Base-by-base conservation (phyloP, 768 basidiomycete species). In the Postia placenta region DNA sequence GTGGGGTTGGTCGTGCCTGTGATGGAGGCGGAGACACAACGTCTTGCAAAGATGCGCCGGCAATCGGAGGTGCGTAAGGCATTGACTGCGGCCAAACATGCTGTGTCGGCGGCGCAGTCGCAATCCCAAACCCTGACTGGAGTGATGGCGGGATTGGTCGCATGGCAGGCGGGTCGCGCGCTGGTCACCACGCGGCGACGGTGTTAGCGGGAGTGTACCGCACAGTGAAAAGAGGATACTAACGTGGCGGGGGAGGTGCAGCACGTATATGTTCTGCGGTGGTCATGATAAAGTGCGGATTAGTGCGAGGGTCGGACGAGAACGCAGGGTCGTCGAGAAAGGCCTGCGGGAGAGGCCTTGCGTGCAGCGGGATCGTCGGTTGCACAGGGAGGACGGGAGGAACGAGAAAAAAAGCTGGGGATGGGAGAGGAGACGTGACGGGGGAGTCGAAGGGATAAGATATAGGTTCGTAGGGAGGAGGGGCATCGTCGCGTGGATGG, bases 241-340 rank as follows among this genome's bases (percentile, higher is more conserved):
- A 28, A 59, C 43, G 39, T 51, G 43, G 30, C 48, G 50, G 33
- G 45, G 48, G 6, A 47, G 45, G 53, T 47, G 55, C 33, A 38
- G 44, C 22, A 45, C 44, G 25, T 51, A 63, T 60, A 49, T 60
- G 55, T 47, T 61, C 62, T 30, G 45, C 49, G 33, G 53, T 52
- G 52, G 57, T 55, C 62, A 64, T 64, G 49, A 56, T 50, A 48
- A 64, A 60, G 41, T 64, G 49, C 5, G 62, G 67, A 48, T 69
- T 66, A 25, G 38, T 40, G 27, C 50, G 53, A n/a, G 65, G 66
- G 56, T 68, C 64, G 33, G 49, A 43, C 22, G 67, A 64, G 56
- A 69, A 69, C 11, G 67, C 67, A 27, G 65, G 67, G 48, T 69
- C 67, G 23, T 60, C 47, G 41, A 54, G 51, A 40, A 53, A 48